Conservation (phyloP, 805 yeast genomes). For the Yamadazyma sp. region DNA sequence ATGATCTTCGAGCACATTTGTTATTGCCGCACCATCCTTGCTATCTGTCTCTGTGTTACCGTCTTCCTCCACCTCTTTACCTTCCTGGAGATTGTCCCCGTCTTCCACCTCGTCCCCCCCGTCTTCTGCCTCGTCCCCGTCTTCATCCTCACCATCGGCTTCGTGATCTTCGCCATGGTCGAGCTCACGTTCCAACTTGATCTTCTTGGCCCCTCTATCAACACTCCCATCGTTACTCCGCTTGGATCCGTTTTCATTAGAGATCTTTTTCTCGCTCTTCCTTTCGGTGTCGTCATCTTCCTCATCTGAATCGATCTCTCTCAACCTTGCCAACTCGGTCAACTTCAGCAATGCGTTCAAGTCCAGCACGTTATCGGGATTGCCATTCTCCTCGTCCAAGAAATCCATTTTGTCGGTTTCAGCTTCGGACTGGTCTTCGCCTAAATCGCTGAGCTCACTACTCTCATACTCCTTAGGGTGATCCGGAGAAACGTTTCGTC, state of each 20-base stretch:
- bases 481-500: too few species aligned
- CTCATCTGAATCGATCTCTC: slow-evolving; percentile 37
- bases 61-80: slow-evolving; percentile 12
- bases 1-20: background rate
- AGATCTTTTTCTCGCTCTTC: slow-evolving; percentile 6
- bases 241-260: background rate
- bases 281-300: slow-evolving; percentile 22
- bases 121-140: slow-evolving; percentile 18
- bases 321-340: slow-evolving; percentile 41
- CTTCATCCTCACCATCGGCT: slow-evolving; percentile 17
- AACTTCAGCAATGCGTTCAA: slow-evolving; percentile 41
- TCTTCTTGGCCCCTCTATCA: slow-evolving; percentile 4
- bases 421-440: slow-evolving; percentile 74
- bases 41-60: slow-evolving; percentile 13
- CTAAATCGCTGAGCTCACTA: slow-evolving; percentile 50
- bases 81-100: slow-evolving; percentile 16
- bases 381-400: slow-evolving; percentile 32
- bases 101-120: slow-evolving; percentile 22
- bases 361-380: slow-evolving; percentile 30
- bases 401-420: slow-evolving; percentile 86
- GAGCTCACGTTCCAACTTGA: slow-evolving; percentile 3
- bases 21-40: background rate
- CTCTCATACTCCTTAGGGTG: slow-evolving; percentile 26
- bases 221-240: slow-evolving; percentile 15
- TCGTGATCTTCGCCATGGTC: slow-evolving; percentile 11